These are phyloP conservation scores for Pistacia atlantica DNA, from an alignment of 345 rosid species.

Conservation along the genomic window DNA sequence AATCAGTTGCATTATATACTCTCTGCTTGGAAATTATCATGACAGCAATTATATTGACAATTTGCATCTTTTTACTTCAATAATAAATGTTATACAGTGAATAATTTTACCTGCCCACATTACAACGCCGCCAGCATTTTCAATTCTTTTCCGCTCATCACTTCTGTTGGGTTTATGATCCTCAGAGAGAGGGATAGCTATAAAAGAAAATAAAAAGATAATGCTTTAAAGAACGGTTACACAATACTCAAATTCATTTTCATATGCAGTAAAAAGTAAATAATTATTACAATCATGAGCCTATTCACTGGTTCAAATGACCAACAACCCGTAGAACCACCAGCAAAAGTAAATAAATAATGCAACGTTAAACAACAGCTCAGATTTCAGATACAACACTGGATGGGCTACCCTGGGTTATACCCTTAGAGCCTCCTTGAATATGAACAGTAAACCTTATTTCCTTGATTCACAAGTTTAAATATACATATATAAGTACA, in stretches of 20 bases:
- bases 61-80: conserved; percentile 8
- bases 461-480: too few species aligned
- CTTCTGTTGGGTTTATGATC: conserved; percentile 99
- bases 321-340: background rate
- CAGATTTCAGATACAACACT: background rate
- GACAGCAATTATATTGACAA: background rate
- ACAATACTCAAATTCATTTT: conserved; percentile 5
- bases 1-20: background rate
- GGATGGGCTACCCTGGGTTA: too few species aligned
- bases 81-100: conserved; percentile 4
- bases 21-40: conserved; percentile 9
- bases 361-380: background rate
- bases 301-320: background rate
- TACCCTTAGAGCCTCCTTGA: too few species aligned
- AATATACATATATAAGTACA: too few species aligned
- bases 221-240: conserved; percentile 15
- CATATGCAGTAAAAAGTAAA: background rate
- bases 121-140: conserved; percentile 92
- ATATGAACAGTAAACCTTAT: too few species aligned
- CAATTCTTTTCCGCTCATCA: conserved; percentile 96
- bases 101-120: conserved; percentile 93
- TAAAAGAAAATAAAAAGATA: conserved; percentile 25
- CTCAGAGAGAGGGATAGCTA: conserved; percentile 96
- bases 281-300: background rate
- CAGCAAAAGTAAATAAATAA: background rate